A percentile compares a stretch with the other conserved stretches of the same genome.
phyloP scores from a whole-genome alignment of 2,329 filamentous ascomycete species.

The Fusarium guadeloupense region DNA sequence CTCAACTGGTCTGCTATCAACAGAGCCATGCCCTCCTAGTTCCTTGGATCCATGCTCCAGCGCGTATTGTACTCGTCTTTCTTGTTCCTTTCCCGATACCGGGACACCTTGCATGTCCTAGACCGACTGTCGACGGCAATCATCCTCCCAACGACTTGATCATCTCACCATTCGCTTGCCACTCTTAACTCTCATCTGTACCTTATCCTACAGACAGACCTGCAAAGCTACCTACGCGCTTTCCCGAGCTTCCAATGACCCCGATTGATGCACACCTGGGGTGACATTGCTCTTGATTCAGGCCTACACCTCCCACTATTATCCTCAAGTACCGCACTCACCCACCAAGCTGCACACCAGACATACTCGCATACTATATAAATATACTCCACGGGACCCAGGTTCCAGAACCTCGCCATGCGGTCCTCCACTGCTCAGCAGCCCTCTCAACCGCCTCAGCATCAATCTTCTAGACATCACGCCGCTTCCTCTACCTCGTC shows the following conservation, averaged over 20 bases:
- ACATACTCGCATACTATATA: constrained; percentile 28
- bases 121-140: constrained; percentile 36
- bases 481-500: constrained; percentile 40
- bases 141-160: constrained; percentile 33
- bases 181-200: constrained; percentile 34
- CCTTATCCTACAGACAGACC: constrained; percentile 27
- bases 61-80: constrained; percentile 18
- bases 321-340: constrained; percentile 11
- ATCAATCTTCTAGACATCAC: constrained; percentile 37
- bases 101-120: constrained; percentile 33
- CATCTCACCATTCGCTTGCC: constrained; percentile 31
- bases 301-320: constrained; percentile 21
- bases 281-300: constrained; percentile 28
- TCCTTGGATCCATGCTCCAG: constrained; percentile 6
- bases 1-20: constrained; percentile 21
- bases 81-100: constrained; percentile 24
- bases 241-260: constrained; percentile 33
- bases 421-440: constrained; percentile 26
- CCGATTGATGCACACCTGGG: constrained; percentile 37
- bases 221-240: constrained; percentile 26
- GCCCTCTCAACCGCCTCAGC: constrained; percentile 22
- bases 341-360: constrained; percentile 21
- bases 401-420: constrained; percentile 26
- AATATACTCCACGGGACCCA: constrained; percentile 25
- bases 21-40: constrained; percentile 26